Evolutionary conservation across 495 filamentous ascomycete species (phyloP).

Genomic region (Penicillium bialowiezense): DNA sequence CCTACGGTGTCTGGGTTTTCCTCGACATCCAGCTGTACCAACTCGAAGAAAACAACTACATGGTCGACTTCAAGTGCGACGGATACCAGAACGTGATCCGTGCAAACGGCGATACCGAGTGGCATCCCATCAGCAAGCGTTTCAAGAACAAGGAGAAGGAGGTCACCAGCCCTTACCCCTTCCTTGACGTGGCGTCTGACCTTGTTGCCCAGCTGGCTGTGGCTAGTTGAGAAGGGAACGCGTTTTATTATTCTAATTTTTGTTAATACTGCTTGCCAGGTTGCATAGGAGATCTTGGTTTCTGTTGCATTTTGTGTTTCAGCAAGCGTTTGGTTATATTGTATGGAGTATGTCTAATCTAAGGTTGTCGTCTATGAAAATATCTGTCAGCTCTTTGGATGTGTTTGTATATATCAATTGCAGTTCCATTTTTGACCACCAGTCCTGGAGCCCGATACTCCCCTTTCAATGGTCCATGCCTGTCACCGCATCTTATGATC

Average conservation of each 20-base stretch:
- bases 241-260: neutral
- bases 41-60: constrained; percentile 87
- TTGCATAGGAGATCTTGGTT: constrained; percentile 3
- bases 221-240: constrained; percentile 27
- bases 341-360: constrained; percentile 5
- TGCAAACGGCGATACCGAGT: constrained; percentile 41
- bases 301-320: constrained; percentile 11
- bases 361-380: too few relatives aligned
- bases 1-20: constrained; percentile 63
- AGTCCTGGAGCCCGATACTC: too few relatives aligned
- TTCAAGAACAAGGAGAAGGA: constrained; percentile 53
- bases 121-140: constrained; percentile 47
- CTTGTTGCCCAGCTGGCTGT: constrained; percentile 53
- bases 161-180: constrained; percentile 54
- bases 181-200: constrained; percentile 53
- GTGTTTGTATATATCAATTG: neutral
- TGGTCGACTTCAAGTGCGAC: constrained; percentile 99
- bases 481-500: too few relatives aligned
- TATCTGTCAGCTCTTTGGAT: neutral
- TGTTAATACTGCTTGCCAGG: constrained; percentile 5
- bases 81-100: constrained; percentile 82
- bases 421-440: neutral
- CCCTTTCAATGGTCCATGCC: too few relatives aligned
- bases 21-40: constrained; percentile 96
- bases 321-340: constrained; percentile 20